Conservation (phyloP, 1,284 basidiomycete species). For the Heliocybe sulcata region DNA sequence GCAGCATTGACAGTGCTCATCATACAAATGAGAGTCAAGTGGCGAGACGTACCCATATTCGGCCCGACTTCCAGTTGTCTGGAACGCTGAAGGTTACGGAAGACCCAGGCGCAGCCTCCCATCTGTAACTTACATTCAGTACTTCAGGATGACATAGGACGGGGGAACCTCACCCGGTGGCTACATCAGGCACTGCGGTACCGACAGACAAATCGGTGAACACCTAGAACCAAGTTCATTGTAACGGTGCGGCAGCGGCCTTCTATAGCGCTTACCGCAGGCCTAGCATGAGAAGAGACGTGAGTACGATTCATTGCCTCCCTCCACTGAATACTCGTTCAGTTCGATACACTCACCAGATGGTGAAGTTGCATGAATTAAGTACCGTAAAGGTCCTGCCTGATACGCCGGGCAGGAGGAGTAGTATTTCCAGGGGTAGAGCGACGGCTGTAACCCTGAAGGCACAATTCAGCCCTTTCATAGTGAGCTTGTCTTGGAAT, state of each 20-base stretch:
- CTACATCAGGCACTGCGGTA: slow-evolving; percentile 6
- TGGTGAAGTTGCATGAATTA: slow-evolving; percentile 15
- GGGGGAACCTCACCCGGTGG: slow-evolving; percentile 9
- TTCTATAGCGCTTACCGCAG: slow-evolving; percentile 8
- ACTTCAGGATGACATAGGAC: neutral
- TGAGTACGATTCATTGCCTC: neutral
- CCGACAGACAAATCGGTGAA: slow-evolving; percentile 11
- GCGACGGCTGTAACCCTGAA: neutral
- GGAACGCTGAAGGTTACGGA: slow-evolving; percentile 15
- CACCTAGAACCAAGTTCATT: slow-evolving; percentile 5
- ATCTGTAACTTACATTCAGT: slow-evolving; percentile 9
- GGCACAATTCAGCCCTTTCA: neutral
- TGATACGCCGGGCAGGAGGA: neutral
- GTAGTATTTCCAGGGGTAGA: neutral
- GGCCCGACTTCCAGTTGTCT: slow-evolving; percentile 19
- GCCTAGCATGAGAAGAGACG: slow-evolving; percentile 5
- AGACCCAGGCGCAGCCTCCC: slow-evolving; percentile 13
- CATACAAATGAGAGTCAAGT: neutral
- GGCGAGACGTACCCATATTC: slow-evolving; percentile 15
- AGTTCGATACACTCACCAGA: slow-evolving; percentile 24
- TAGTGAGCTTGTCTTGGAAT: neutral
- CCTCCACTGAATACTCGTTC: neutral
- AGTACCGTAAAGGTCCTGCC: slow-evolving; percentile 33
- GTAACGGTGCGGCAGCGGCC: neutral
- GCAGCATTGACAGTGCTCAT: neutral